A percentile compares a stretch with the other conserved stretches of the same genome.
These are phyloP conservation scores for Nyssa sinensis DNA, from an alignment of 148 eudicot genomes.

Conservation along the genomic window DNA sequence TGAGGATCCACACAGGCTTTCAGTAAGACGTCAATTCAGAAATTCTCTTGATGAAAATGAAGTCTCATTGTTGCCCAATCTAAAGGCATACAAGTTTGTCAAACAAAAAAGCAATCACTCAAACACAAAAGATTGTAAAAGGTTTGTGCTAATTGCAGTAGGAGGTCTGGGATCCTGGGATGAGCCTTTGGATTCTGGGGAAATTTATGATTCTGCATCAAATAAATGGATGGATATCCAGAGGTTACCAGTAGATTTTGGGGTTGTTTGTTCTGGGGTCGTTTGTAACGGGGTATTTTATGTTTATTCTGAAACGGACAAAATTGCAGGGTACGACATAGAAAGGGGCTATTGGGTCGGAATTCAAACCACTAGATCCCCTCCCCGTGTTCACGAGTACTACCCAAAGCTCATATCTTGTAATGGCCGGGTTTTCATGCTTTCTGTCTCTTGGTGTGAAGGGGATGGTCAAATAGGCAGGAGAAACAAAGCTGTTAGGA, in stretches of 20 bases:
- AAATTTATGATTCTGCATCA: conserved; percentile 71
- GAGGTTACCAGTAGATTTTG: conserved; percentile 75
- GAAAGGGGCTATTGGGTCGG: conserved; percentile 79
- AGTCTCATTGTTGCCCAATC: conserved; percentile 19
- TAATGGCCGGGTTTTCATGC: conserved; percentile 63
- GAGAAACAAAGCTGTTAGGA: conserved; percentile 90
- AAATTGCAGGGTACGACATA: conserved; percentile 77
- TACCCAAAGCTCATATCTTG: conserved; percentile 76
- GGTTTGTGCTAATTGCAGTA: conserved; percentile 74
- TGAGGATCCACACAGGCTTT: conserved; percentile 94
- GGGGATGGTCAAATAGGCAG: conserved; percentile 96
- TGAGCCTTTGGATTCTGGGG: conserved; percentile 84
- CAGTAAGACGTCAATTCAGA: conserved; percentile 78
- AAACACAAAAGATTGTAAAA: conserved; percentile 43
- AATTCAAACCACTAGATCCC: conserved; percentile 60
- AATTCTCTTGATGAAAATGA: conserved; percentile 59
- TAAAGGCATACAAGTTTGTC: conserved; percentile 45
- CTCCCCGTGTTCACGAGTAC: conserved; percentile 90
- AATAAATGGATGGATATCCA: conserved; percentile 96
- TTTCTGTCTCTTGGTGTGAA: conserved; percentile 97
- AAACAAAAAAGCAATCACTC: conserved; percentile 53
- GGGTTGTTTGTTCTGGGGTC: conserved; percentile 76
- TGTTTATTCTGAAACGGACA: conserved; percentile 82
- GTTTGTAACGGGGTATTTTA: conserved; percentile 70
- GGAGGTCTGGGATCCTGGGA: conserved; percentile 96